Percentiles rank a stretch among this genome's conserved stretches.
Conservation (phyloP, 2,329 filamentous ascomycete species). For the Plectosphaerella sp. region DNA sequence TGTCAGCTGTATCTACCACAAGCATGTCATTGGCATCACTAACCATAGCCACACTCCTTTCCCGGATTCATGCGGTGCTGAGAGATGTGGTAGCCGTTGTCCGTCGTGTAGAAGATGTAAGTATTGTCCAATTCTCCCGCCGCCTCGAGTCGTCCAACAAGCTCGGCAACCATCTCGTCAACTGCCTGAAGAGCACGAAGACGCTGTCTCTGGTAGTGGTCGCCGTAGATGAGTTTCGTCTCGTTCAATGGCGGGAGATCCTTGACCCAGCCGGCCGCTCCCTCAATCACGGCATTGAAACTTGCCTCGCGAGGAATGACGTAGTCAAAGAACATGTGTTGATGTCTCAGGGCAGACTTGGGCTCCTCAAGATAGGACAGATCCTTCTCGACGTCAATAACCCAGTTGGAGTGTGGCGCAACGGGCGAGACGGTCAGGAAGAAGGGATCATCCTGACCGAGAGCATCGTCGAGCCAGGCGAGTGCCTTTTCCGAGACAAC, state of each 20-base stretch:
- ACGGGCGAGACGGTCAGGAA: constrained; percentile 49
- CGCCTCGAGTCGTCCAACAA: constrained; percentile 20
- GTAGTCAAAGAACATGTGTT: constrained; percentile 49
- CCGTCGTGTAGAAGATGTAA: constrained; percentile 42
- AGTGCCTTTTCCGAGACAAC: constrained; percentile 45
- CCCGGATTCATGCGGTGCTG: constrained; percentile 42
- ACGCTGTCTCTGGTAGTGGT: constrained; percentile 27
- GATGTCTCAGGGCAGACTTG: constrained; percentile 42
- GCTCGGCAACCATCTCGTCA: constrained; percentile 29
- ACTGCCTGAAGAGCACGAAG: constrained; percentile 31
- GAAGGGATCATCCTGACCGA: constrained; percentile 37
- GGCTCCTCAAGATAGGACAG: constrained; percentile 46
- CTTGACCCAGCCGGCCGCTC: constrained; percentile 29
- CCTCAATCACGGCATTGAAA: constrained; percentile 50
- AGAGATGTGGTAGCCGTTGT: constrained; percentile 46
- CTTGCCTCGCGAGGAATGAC: constrained; percentile 53
- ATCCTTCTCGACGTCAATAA: constrained; percentile 33
- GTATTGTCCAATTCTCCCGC: constrained; percentile 24
- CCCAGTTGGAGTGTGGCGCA: constrained; percentile 4
- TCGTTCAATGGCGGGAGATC: constrained; percentile 20
- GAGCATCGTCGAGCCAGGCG: constrained; percentile 47
- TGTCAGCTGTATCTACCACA: constrained; percentile 3
- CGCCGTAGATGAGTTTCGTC: constrained; percentile 16
- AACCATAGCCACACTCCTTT: constrained; percentile 36
- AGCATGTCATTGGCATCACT: not conserved